Conservation (phyloP, 2,329 filamentous ascomycete species). For the Xylariaceae sp. region DNA sequence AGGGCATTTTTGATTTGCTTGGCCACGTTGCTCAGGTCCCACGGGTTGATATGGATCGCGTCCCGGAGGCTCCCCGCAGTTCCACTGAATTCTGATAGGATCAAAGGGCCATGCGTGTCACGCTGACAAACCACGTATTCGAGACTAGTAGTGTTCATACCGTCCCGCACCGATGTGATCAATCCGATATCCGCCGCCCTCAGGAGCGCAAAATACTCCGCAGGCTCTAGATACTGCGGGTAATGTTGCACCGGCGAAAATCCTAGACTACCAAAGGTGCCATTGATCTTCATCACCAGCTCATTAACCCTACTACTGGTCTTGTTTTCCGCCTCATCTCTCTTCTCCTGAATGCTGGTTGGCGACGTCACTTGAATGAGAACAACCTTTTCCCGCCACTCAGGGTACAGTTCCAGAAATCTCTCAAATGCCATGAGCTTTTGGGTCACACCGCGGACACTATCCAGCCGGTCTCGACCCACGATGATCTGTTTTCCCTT, state of each 20-base stretch:
- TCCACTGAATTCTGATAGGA: conserved; percentile 95
- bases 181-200: conserved; percentile 88
- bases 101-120: conserved; percentile 83
- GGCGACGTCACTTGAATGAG: conserved; percentile 95
- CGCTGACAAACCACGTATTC: conserved; percentile 95
- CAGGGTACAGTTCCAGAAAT: conserved; percentile 87
- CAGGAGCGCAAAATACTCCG: conserved; percentile 94
- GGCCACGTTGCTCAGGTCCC: conserved; percentile 86
- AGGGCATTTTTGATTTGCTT: conserved; percentile 82
- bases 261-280: conserved; percentile 82
- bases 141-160: conserved; percentile 96
- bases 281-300: conserved; percentile 89
- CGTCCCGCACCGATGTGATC: conserved; percentile 94
- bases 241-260: conserved; percentile 94
- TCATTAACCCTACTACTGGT: conserved; percentile 89
- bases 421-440: conserved; percentile 94
- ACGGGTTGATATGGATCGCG: conserved; percentile 96
- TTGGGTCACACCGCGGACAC: conserved; percentile 90
- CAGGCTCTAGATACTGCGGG: conserved; percentile 85
- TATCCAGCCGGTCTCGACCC: conserved; percentile 90
- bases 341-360: conserved; percentile 78
- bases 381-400: conserved; percentile 91
- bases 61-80: conserved; percentile 84
- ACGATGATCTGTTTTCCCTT: conserved; percentile 94
- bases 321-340: conserved; percentile 77